A percentile compares a stretch with the other conserved stretches of the same genome.
Evolutionary conservation across 345 rosid species (phyloP).

Genomic region (Balakata baccata): DNA sequence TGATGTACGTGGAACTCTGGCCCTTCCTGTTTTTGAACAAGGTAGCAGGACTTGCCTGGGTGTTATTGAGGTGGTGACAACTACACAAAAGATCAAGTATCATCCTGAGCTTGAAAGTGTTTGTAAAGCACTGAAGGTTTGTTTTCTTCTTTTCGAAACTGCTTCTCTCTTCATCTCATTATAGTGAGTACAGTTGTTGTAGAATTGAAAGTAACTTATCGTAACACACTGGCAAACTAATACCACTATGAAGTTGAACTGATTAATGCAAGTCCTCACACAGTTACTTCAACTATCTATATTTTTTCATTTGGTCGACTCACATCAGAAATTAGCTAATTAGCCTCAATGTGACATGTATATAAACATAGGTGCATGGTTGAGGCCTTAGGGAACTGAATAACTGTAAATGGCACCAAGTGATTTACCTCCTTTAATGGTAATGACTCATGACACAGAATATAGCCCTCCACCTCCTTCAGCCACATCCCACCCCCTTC

Average conservation of each 20-base stretch:
- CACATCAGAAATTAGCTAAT: not conserved
- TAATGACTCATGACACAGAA: not conserved
- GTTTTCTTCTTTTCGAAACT: constrained; percentile 15
- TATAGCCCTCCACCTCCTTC: not conserved
- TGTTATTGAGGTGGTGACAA: constrained; percentile 85
- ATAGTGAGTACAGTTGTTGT: constrained; percentile 1
- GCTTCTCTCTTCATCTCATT: constrained; percentile 3
- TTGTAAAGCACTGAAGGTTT: constrained; percentile 85
- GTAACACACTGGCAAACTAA: not conserved
- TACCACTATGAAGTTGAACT: not conserved
- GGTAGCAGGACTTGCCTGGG: constrained; percentile 80
- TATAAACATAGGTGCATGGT: not conserved
- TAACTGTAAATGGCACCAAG: not conserved
- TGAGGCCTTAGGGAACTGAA: not conserved
- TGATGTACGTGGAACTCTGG: constrained; percentile 79
- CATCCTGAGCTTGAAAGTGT: constrained; percentile 75
- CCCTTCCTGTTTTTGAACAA: constrained; percentile 89
- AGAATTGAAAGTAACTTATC: not conserved
- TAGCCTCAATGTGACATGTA: not conserved
- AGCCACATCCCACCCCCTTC: not conserved
- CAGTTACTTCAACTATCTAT: not conserved
- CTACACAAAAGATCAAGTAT: constrained; percentile 60
- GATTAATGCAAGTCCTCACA: too few relatives aligned
- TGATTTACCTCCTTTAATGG: not conserved
- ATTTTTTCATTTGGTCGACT: not conserved